Base-by-base conservation (phyloP, 2,329 filamentous ascomycete species). In the Xylaria sp. region DNA sequence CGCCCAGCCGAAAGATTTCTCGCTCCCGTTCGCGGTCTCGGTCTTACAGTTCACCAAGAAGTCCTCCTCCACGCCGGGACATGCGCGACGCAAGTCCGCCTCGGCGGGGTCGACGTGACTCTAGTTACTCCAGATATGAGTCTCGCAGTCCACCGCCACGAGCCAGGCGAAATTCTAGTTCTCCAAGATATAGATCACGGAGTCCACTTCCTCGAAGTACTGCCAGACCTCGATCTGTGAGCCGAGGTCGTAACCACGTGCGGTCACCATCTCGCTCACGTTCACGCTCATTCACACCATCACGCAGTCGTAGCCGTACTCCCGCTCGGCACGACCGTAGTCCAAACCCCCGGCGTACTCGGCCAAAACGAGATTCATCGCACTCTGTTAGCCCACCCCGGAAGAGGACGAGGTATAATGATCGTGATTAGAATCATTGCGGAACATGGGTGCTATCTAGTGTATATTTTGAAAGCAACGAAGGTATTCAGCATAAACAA, bases 241-340 rank as follows among this genome's bases (percentile, higher is more conserved):
- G 75, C 64, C 72, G 74, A 27, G 71, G 66, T 10, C 75, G 72
- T 13, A 65, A 68, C 48, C 73, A 70, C 60, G 73, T 48, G 25
- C 74, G 72, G 21, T 74, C 74, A 21, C 71, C 70, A 35, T 73
- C 74, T 25, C 63, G 62, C n/a, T 61, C 68, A 13, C 58, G 73
- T 23, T 72, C 73, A 32, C 74, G 71, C 18, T 75, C 72, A 29
- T 75, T 71, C 66, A 70, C 73, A 21, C 64, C 65, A 10, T 78
- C 73, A 37, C 75, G 70, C 47, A 75, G 71, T 29, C 76, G 74
- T 40, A 68, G 68, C 51, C 69, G 69, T n/a, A 65, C 60, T n/a
- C 61, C 62, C 44, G 65, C 67, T 60, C 74, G 72, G 6, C 57
- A 63, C 10, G 70, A 69, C 32, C 73, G 72, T 25, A 73, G 69